Base-by-base conservation (phyloP, 768 basidiomycete genomes). In the Kondoa subrosea region DNA sequence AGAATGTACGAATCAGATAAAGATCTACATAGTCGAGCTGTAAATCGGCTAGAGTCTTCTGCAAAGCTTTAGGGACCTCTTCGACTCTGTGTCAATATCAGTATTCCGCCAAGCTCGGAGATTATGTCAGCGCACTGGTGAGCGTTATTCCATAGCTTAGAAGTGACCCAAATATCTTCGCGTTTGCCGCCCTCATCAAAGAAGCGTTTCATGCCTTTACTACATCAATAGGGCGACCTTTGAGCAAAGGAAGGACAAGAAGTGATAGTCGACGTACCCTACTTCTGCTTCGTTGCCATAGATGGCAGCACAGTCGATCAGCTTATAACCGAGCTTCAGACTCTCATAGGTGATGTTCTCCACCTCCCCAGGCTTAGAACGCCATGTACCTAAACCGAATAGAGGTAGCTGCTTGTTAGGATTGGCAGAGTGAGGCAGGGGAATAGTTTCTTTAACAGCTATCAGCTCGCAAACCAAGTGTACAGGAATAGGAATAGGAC, bases 241-340 rank as follows among this genome's bases (percentile, higher is more conserved):
- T n/a, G n/a, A n/a, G n/a, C n/a, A n/a, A n/a, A n/a, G n/a, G n/a
- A n/a, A n/a, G n/a, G n/a, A n/a, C n/a, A n/a, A n/a, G 34, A 56
- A 67, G 1, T 32, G 64, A 4, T 27, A 26, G 56, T 65, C 66
- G 66, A 63, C 68, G 30, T 66, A 32, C 16, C 68, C 68, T 27
- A 69, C 68, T 50, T 69, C 68, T 25, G 66, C 58, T 65, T 69
- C 68, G 57, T 69, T 69, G 2, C 34, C 31, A 34, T 69, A 69
- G 58, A 69, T 67, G 25, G 68, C 67, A 60, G 68, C 68, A 16
- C 25, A 21, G 50, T 69, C 68, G 33, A 69, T 66, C 16, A 56
- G 66, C 25, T 33, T 68, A 59, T 66, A 69, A 32, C 68, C 68
- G 4, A 26, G 34, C 34, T 66, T 66, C 3, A 69, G 57, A 3